Base-by-base conservation (phyloP, 2,329 filamentous ascomycete species). In the Aspergillus oerlinghausenensis region DNA sequence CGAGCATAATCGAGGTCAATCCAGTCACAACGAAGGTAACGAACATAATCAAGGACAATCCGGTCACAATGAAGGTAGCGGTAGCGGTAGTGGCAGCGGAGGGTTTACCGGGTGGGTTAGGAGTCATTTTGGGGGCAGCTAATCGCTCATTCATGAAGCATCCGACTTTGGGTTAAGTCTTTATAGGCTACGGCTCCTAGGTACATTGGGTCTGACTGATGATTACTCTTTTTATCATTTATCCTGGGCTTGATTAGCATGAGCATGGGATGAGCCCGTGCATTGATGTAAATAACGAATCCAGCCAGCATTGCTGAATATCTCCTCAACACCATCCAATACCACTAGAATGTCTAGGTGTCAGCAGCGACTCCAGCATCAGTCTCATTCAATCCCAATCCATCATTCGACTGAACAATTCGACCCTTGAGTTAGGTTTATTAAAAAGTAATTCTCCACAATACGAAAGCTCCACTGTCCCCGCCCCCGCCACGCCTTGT, bases 51-150 rank as follows among this genome's bases (percentile, higher is more conserved):
- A 51, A 21, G 54, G 56, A 35, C 57, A 58, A 40, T 50, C 53
- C 28, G 59, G 59, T 50, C 60, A 57, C 23, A 54, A 53, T 5
- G 62, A 64, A n/a, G 14, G 14, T 32, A 17, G 29, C 4, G 56
- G 23, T 23, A 23, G 23, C 23, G 23, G 23, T 23, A 4, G 23
- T 3, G 23, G 60, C 4, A 50, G 53, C 1, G 60, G 63, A 10
- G 64, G 64, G 23, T 56, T 66, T 28, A 49, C 61, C 2, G 60
- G 61, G 6, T 69, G 67, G 67, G 53, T 69, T 17, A 65, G 67
- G 42, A 67, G 60, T 56, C 66, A 55, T 50, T 61, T 69, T 55
- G 65, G 67, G 21, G 62, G 66, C 29, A 61, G 55, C 50, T 60
- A 45, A 56, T 58, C 43, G 21, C 23, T 38, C 32, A 6, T 38